phyloP scores from a whole-genome alignment of 164 flowering plant genomes.

The Macadamia integrifolia region DNA sequence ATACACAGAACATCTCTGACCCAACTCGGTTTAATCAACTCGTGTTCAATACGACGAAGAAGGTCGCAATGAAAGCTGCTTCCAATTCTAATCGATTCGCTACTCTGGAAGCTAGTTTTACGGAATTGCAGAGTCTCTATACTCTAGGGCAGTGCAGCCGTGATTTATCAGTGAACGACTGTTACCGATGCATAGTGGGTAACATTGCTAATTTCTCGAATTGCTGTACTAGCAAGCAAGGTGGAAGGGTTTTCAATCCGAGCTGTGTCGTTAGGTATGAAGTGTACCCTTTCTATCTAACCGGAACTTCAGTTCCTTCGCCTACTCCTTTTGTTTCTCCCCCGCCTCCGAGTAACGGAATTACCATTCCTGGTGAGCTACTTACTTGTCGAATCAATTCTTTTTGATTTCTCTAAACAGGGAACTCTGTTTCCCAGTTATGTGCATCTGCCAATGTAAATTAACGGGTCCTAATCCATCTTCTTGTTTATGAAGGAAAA shows the following conservation, averaged over 20 bases:
- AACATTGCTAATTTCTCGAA: neutral
- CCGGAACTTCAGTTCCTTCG: neutral
- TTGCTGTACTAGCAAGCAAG: conserved; percentile 19
- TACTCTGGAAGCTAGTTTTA: conserved; percentile 4
- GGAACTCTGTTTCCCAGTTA: neutral
- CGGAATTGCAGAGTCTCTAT: conserved; percentile 15
- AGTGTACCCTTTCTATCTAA: conserved; percentile 16
- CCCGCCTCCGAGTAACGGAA: neutral
- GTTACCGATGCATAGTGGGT: conserved; percentile 22
- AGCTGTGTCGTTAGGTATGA: conserved; percentile 37
- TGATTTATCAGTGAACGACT: conserved; percentile 19
- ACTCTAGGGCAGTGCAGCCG: conserved; percentile 35
- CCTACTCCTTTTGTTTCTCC: neutral
- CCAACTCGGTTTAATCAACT: conserved; percentile 9
- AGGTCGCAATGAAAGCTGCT: neutral
- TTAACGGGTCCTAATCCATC: too few species aligned
- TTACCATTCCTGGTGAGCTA: neutral
- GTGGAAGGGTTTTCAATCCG: conserved; percentile 22
- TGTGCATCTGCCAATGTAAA: neutral
- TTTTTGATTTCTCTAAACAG: neutral
- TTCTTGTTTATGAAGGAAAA: neutral
- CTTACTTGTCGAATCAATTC: too few species aligned
- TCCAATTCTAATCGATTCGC: conserved; percentile 6
- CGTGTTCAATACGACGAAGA: neutral
- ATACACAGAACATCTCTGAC: conserved; percentile 2